phyloP scores from a whole-genome alignment of 768 basidiomycete species.

The Sarcodon aspratus region DNA sequence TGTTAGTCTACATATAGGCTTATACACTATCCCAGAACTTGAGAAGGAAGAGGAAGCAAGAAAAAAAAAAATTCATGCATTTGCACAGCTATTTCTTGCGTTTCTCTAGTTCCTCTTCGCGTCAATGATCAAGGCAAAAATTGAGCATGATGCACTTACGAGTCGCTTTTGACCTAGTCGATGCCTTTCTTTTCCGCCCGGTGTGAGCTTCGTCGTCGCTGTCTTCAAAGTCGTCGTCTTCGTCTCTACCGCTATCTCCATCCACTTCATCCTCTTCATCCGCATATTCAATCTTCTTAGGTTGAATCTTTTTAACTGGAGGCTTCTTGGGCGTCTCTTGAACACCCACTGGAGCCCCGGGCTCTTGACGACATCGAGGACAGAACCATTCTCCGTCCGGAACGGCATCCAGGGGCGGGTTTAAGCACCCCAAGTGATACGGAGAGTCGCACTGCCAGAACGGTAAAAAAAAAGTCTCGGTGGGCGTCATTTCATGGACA shows the following conservation, averaged over 20 bases:
- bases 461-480: constrained; percentile 1
- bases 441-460: constrained; percentile 70
- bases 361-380: constrained; percentile 52
- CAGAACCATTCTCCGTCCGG: constrained; percentile 95
- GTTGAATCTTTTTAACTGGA: neutral
- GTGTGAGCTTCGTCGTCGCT: constrained; percentile 11
- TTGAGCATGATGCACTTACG: constrained; percentile 18
- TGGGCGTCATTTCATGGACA: neutral
- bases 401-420: constrained; percentile 61
- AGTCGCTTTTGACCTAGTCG: constrained; percentile 20
- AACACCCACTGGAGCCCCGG: constrained; percentile 34
- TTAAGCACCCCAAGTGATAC: constrained; percentile 75
- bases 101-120: no score
- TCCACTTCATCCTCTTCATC: constrained; percentile 12
- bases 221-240: constrained; percentile 14
- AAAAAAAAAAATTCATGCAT: no score
- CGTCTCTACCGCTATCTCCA: constrained; percentile 6
- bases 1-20: no score
- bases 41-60: no score
- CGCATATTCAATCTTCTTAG: constrained; percentile 5
- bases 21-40: no score
- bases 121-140: no score
- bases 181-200: constrained; percentile 31
- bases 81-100: no score
- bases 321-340: constrained; percentile 4